Base-by-base conservation (phyloP, 2,329 filamentous ascomycete species). In the Malbranchea zuffiana region DNA sequence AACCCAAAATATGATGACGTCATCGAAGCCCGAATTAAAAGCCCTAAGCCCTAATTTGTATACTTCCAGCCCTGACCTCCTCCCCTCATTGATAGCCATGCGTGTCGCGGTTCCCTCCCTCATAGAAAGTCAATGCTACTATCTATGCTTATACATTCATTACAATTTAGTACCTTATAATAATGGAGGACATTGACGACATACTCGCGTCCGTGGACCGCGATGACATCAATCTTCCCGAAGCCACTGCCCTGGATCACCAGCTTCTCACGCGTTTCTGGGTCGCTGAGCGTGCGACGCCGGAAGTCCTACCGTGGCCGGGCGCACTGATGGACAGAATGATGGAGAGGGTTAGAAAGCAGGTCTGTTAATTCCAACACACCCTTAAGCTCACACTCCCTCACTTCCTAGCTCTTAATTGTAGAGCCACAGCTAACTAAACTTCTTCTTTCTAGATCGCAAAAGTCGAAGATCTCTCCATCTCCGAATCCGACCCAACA, bases 191-290 rank as follows among this genome's bases (percentile, higher is more conserved):
- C 45, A 86, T 87, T 50, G 78, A 83, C 59, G 82, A 86, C 55
- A 85, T 87, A 47, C 71, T 86, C 43, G 75, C 75, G 50, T 77
- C 80, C 52, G 77, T 86, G 48, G 78, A 84, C 58, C 75, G 72
- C 33, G 58, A 66, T 41, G 26, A 43, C 13, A 65, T 53, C 43
- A 53, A 53, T 29, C 56, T 50, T 11, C 52, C 51, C 4, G 56
- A 60, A 42, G 60, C 59, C 33, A 47, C 56, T 7, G 52, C 54
- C 8, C 48, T 77, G 52, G 88, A 96, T 61, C 71, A 96, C 48
- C 86, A 95, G 59, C 76, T 82, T 36, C 67, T 98, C 49, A 95
- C 88, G 49, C 80, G 88, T 51, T 81, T 80, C 51, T 98, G 88
- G 88, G 75, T 95, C 29, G 84, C 88, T 28, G 92, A 98, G 61